These are phyloP conservation scores for Populus deltoides DNA, from an alignment of 345 rosid genomes.

Conservation along the genomic window DNA sequence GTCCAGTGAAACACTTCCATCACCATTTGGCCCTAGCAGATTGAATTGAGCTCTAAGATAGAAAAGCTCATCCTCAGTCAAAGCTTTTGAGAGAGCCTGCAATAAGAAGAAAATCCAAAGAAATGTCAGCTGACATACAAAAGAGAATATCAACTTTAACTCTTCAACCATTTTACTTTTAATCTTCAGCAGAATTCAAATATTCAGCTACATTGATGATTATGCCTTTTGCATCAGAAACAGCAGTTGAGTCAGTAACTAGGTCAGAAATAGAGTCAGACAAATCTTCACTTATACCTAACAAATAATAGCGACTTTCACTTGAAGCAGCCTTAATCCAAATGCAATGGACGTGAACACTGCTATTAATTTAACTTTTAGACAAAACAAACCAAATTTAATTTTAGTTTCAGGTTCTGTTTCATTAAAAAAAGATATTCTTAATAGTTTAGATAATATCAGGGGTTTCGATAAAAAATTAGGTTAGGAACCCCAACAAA, in stretches of 20 bases:
- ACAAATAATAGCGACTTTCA: neutral
- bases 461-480: neutral
- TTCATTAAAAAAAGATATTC: neutral
- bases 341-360: neutral
- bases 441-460: neutral
- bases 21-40: constrained; percentile 73
- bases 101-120: constrained; percentile 10
- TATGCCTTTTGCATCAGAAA: neutral
- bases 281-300: neutral
- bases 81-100: constrained; percentile 92
- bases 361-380: neutral
- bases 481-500: neutral
- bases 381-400: neutral
- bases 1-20: constrained; percentile 68
- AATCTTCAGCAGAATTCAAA: neutral
- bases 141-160: neutral
- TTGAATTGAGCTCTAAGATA: constrained; percentile 76
- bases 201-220: neutral
- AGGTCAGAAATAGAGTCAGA: neutral
- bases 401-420: neutral
- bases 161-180: neutral
- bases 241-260: neutral
- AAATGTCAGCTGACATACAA: neutral
- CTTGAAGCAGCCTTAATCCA: neutral
- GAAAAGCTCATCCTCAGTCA: constrained; percentile 75